Evolutionary conservation across 2,329 filamentous ascomycete species (phyloP), one percentile per base, ranked within the genome.

Genomic region (Pleurostoma richardsiae): DNA sequence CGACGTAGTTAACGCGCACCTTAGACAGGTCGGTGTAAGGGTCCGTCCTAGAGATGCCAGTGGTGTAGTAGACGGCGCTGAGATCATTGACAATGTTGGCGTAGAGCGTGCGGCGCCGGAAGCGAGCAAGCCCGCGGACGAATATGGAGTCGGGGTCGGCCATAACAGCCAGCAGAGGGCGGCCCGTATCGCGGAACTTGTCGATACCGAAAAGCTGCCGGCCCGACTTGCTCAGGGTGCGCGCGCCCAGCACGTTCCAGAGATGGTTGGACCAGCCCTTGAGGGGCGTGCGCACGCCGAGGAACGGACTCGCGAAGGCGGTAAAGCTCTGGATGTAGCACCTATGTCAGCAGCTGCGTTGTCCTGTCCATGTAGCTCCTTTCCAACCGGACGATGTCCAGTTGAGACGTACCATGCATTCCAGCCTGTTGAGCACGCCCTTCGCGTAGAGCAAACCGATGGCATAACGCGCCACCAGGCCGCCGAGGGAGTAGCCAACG

Each of bases 151-250:
- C 78, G 0, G 86, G 83, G 54, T 96, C 91, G 5, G 91, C 88
- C 30, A 97, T 75, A 7, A 96, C 76, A 42, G 86, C 78, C 26
- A 97, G 77, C 7, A 97, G 72, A 0, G 91, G 89, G 39, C 83
- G 79, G n/a, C 81, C 84, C 1, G 89, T 95, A 51, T 88, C 83
- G 49, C 90, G 83, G 65, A 96, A 96, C 4, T 78, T 72, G 69
- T 97, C 92, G 49, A 94, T 86, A 47, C 83, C 83, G 63, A 96
- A 97, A 7, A 97, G 74, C 63, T 97, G 92, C 43, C 85, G 77
- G 4, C 92, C 92, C 0, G 90, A 95, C 60, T 81, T 83, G 48
- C 88, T 95, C 4, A 97, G 69, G 0, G 86, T 90, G 47, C 86
- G 78, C 1, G 90, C 85, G 40, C 90, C 92, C 4, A 97, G 64